These are phyloP conservation scores for Candida sp. DNA, from an alignment of 1,139 yeast genomes.

Conservation along the genomic window DNA sequence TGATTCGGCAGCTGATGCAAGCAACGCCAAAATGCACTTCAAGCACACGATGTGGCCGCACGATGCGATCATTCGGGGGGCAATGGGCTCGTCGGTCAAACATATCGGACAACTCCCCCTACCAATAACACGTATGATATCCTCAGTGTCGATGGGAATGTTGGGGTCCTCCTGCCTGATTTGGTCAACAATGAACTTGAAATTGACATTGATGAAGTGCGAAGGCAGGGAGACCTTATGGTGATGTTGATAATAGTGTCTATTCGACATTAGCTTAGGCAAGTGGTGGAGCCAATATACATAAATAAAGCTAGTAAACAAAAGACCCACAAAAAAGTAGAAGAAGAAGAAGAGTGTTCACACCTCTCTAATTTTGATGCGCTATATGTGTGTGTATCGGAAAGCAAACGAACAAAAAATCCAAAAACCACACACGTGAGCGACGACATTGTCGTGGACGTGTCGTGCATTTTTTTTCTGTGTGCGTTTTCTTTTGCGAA, in stretches of 20 bases:
- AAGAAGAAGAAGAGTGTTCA: not conserved
- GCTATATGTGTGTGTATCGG: not conserved
- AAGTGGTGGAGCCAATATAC: not conserved
- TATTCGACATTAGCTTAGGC: constrained; percentile 2
- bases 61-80: constrained; percentile 88
- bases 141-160: constrained; percentile 62
- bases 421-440: not conserved
- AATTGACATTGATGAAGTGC: constrained; percentile 83
- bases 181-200: constrained; percentile 78
- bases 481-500: not conserved
- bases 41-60: constrained; percentile 95
- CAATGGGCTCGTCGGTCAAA: constrained; percentile 78
- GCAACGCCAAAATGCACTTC: constrained; percentile 75
- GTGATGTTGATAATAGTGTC: constrained; percentile 2
- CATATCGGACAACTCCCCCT: constrained; percentile 93
- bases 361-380: not conserved
- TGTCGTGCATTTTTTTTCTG: not conserved
- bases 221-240: constrained; percentile 50
- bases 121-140: constrained; percentile 72
- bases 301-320: not conserved
- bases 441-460: not conserved
- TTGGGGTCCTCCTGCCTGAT: constrained; percentile 71
- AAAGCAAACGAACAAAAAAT: not conserved
- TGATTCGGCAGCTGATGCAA: constrained; percentile 58
- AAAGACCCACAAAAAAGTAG: not conserved